Percentiles rank a stretch among this genome's conserved stretches.
These are phyloP conservation scores for Discostella stelligeroides DNA, from an alignment of 108 stramenopile species.

Conservation along the genomic window DNA sequence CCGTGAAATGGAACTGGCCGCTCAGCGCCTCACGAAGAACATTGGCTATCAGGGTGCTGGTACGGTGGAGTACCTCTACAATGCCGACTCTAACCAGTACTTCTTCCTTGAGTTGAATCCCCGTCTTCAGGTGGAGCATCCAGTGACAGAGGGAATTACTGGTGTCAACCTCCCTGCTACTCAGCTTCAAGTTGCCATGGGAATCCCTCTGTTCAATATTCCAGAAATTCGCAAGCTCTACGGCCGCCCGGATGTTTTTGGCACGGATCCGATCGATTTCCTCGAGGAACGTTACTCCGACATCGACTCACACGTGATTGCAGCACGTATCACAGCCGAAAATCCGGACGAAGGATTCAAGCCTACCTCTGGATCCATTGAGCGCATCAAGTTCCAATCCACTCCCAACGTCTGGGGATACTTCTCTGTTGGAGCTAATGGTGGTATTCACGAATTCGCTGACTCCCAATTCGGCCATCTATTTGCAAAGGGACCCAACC, in stretches of 20 bases:
- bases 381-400: slow-evolving; percentile 98
- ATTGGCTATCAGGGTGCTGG: slow-evolving; percentile 98
- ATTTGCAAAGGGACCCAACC: slow-evolving; percentile 94
- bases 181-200: slow-evolving; percentile 98
- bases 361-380: slow-evolving; percentile 96
- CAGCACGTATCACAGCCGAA: slow-evolving; percentile 99
- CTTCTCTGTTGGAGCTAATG: slow-evolving; percentile 96
- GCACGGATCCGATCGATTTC: slow-evolving; percentile 89
- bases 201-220: slow-evolving; percentile 94
- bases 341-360: slow-evolving; percentile 99
- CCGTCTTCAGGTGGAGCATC: slow-evolving; percentile 98
- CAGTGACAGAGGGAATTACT: slow-evolving; percentile 93
- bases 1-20: slow-evolving; percentile 93
- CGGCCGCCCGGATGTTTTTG: slow-evolving; percentile 79
- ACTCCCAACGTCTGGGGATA: slow-evolving; percentile 97
- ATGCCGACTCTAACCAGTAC: slow-evolving; percentile 91
- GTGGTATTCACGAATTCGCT: slow-evolving; percentile 97
- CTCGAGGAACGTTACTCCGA: slow-evolving; percentile 85
- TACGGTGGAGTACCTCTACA: slow-evolving; percentile 98
- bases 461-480: slow-evolving; percentile 99
- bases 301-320: slow-evolving; percentile 92
- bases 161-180: slow-evolving; percentile 92
- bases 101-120: slow-evolving; percentile 99
- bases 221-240: slow-evolving; percentile 89
- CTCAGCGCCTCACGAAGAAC: slow-evolving; percentile 92